These are phyloP conservation scores for Hysterangium stoloniferum DNA, from an alignment of 768 basidiomycete genomes.

Conservation along the genomic window DNA sequence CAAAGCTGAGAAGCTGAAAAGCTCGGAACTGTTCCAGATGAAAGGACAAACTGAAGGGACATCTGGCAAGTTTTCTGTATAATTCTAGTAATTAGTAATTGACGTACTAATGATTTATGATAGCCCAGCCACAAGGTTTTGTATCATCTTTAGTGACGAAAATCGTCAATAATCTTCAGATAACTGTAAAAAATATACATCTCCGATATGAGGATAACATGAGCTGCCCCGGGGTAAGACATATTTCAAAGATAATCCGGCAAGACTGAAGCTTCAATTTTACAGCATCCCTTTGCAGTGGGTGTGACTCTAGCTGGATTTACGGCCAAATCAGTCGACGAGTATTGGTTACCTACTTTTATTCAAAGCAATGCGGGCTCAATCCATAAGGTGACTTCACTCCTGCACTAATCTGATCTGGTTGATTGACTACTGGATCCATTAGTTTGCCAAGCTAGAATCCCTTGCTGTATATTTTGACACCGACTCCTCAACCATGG, in stretches of 20 bases:
- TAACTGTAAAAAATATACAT: slow-evolving; percentile 93
- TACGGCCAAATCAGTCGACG: slow-evolving; percentile 82
- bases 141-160: slow-evolving; percentile 78
- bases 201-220: slow-evolving; percentile 92
- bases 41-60: slow-evolving; percentile 45
- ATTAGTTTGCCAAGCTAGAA: slow-evolving; percentile 73
- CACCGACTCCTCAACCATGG: slow-evolving; percentile 79
- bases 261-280: not conserved
- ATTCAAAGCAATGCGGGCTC: slow-evolving; percentile 82
- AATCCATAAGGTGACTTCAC: slow-evolving; percentile 70
- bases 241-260: not conserved
- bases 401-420: slow-evolving; percentile 8
- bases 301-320: slow-evolving; percentile 86
- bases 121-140: slow-evolving; percentile 74
- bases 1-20: slow-evolving; percentile 83
- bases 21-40: slow-evolving; percentile 77
- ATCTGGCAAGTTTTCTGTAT: slow-evolving; percentile 31
- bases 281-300: slow-evolving; percentile 87
- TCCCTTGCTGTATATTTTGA: slow-evolving; percentile 93
- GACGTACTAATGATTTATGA: slow-evolving; percentile 23
- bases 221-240: slow-evolving; percentile 83
- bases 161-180: slow-evolving; percentile 92
- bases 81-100: not conserved
- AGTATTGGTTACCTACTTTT: slow-evolving; percentile 82
- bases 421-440: not conserved